Base-by-base conservation (phyloP, 805 yeast genomes). In the Myxozyma mucilagina region DNA sequence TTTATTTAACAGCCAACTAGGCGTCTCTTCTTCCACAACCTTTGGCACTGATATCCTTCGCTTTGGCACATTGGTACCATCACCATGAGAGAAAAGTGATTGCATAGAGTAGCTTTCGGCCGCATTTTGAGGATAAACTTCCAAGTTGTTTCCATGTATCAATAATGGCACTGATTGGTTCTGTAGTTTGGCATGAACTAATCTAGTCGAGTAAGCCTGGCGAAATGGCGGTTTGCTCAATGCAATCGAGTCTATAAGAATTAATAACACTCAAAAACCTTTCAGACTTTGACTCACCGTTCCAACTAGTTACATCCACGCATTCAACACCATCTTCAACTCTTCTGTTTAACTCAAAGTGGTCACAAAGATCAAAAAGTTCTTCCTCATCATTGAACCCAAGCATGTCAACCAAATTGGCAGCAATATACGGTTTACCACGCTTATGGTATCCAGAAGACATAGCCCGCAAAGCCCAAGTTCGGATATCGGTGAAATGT, bases 401-500 rank as follows among this genome's bases (percentile, higher is more conserved):
- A 20, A 94, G 77, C 64, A 84, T 71, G 0, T 74, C 71, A 18
- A 74, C 72, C 14, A 92, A 72, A 9, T 80, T 71, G 1, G 70
- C 68, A 0, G 83, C 78, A 3, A 85, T 78, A 62, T 86, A 82
- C 0, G 90, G 87, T 67, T 84, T 87, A 1, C 90, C 86, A 59
- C 84, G 86, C 1, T 85, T 80, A 69, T 92, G 96, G 60, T 60
- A 63, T n/a, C 65, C 64, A n/a, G 57, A 29, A 9, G 61, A 51
- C 76, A 94, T 77, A 0, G 90, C 76, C 67, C 83, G 84, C 59
- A 93, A 71, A 0, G 93, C 91, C 68, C 84, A 84, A 66, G 87
- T 85, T 48, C 97, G 74, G 2, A 91, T 78, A 59, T 90, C 93
- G 68, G 87, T 89, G 70, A 90, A 84, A 67, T 88, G 91, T 1